Evolutionary conservation across 805 yeast genomes (phyloP), one percentile per base, ranked within the genome.

Genomic region (Cyberlindnera euphorbiiphila): DNA sequence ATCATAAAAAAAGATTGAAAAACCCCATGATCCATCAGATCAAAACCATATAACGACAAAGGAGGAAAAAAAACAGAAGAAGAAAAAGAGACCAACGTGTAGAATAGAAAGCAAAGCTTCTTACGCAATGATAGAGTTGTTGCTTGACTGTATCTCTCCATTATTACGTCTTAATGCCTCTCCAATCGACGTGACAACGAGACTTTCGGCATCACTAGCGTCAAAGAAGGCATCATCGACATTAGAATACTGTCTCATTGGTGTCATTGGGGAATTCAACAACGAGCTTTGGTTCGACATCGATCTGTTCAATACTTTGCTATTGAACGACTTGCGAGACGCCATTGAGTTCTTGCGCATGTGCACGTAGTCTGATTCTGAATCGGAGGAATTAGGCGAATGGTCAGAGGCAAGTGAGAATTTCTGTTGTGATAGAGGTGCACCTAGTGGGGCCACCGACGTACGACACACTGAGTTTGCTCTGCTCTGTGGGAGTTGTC

Each of bases 151-250:
- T 17, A 58, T 53, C 33, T 56, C 62, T 16, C 60, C 57, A 12
- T 48, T 51, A 25, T 59, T 53, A 37, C 51, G 59, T 49, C 61
- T 54, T 33, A 60, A 33, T 7, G 57, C 50, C 13, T 57, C 66
- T 21, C 65, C 65, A 30, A 60, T 55, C n/a, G 58, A 55, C 20
- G 51, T 49, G 7, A 59, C 54, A 16, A 62, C 68, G 32, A 56
- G 49, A 24, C 45, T 39, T 16, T 50, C 56, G 25, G 39, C 36
- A 29, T 51, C 57, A n/a, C 46, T 40, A 10, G 41, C 46, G 16
- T 53, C 53, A 11, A 49, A 45, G 7, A 46, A 43, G 4, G 39
- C 41, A 15, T 37, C 45, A 29, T 45, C 45, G 23, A 41, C 14
- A 23, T 37, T 41, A 9, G 45, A 41, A 13, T 33, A 41, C 17